Evolutionary conservation across 345 rosid species (phyloP), one percentile per base, ranked within the genome.

Genomic region (Corymbia maculata): DNA sequence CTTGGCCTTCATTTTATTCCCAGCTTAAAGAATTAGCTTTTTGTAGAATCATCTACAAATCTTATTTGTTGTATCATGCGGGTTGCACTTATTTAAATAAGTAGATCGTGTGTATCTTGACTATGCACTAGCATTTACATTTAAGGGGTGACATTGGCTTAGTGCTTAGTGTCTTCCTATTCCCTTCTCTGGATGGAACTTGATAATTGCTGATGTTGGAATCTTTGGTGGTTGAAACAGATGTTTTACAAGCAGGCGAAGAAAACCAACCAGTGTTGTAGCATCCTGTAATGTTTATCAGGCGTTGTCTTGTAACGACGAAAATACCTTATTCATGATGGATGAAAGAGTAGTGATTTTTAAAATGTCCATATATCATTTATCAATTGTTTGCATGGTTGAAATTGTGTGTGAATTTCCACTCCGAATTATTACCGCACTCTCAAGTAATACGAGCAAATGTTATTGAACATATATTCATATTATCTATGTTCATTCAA

Each of bases 191-290:
- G 49, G 28, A 75, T 13, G 12, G 14, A 42, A 75, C 75, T 75
- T 2, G 4, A 47, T 84, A 15, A 30, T 82, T 55, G 42, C 75
- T 88, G 11, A 85, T 42, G 8, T 16, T 51, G 84, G 7, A 57
- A 51, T 80, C 57, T 49, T 9, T 90, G 82, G 61, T 88, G 64
- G 87, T 88, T 91, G 91, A 85, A 92, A 93, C 99, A 98, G 99
- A 97, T 98, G 99, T 98, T 98, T 92, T 98, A 98, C 97, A 97
- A 97, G 95, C 98, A 95, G 90, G 98, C 99, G 15, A 97, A 97
- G 95, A 96, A 98, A 92, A 95, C 98, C 59, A 98, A 98, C 89
- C 95, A 94, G 79, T 98, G 99, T 93, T 97, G 99, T 91, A 94
- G 95, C 86, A 90, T 97, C 86, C 97, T 98, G 92, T 98, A 93